Conservation (phyloP, 371 early-diverging fungal species). For the Mortierella sp. region DNA sequence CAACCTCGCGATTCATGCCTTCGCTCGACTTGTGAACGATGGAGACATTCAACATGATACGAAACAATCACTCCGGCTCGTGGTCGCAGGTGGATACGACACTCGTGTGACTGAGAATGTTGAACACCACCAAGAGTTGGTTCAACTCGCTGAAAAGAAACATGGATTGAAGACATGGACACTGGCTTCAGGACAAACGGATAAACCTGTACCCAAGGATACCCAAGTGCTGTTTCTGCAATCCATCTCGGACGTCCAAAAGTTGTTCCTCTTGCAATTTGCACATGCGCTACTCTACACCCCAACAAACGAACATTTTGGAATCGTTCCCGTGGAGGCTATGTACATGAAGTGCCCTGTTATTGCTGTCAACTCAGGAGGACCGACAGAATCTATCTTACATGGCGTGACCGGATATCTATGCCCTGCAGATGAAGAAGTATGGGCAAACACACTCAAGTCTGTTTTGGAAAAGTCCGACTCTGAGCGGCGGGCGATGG, state of each 20-base stretch:
- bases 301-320: slow-evolving; percentile 95
- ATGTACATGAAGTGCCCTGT: slow-evolving; percentile 93
- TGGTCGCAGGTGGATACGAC: slow-evolving; percentile 94
- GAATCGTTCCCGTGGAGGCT: slow-evolving; percentile 96
- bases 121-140: slow-evolving; percentile 80
- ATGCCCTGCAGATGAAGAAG: slow-evolving; percentile 64
- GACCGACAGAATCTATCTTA: slow-evolving; percentile 83
- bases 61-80: slow-evolving; percentile 61
- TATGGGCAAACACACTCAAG: slow-evolving; percentile 74
- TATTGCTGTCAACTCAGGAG: slow-evolving; percentile 89
- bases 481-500: slow-evolving; percentile 24
- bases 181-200: slow-evolving; percentile 46
- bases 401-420: slow-evolving; percentile 84
- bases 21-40: slow-evolving; percentile 62
- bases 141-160: slow-evolving; percentile 60
- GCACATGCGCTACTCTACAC: slow-evolving; percentile 87
- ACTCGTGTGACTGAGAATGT: slow-evolving; percentile 85
- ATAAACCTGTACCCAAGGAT: slow-evolving; percentile 50
- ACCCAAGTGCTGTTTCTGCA: slow-evolving; percentile 87
- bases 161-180: slow-evolving; percentile 60
- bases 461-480: slow-evolving; percentile 55
- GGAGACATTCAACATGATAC: slow-evolving; percentile 4
- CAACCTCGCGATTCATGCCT: slow-evolving; percentile 82
- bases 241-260: slow-evolving; percentile 87
- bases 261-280: slow-evolving; percentile 74